phyloP scores from a whole-genome alignment of 148 eudicot species.

The Chenopodium berlandieri region DNA sequence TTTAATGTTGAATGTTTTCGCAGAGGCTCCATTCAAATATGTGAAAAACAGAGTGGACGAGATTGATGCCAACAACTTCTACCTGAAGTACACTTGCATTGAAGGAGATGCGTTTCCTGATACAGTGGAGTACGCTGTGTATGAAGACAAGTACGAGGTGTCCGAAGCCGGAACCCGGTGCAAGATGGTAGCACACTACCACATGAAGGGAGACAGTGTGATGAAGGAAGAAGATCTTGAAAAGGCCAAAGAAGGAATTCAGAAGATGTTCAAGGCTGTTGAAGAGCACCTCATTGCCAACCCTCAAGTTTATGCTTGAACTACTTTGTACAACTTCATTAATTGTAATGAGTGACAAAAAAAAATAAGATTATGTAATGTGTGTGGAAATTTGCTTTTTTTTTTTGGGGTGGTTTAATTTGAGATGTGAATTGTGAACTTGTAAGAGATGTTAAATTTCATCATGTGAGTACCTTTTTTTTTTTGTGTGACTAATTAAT shows the following conservation, averaged over 20 bases:
- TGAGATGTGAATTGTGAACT: background rate
- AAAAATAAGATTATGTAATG: background rate
- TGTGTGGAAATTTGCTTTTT: background rate
- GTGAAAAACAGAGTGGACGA: conserved; percentile 26
- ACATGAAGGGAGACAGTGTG: conserved; percentile 18
- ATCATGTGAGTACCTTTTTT: no score
- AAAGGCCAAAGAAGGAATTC: conserved; percentile 8
- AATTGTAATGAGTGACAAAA: background rate
- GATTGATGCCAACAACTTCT: conserved; percentile 16
- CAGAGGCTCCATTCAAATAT: conserved; percentile 14
- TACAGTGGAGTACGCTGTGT: conserved; percentile 15
- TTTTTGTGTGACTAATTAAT: no score
- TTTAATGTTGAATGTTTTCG: background rate
- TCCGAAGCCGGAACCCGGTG: conserved; percentile 14
- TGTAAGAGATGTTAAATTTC: background rate
- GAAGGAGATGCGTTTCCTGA: conserved; percentile 33
- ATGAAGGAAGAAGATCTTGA: conserved; percentile 19
- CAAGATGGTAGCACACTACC: conserved; percentile 20
- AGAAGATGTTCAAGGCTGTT: conserved; percentile 25
- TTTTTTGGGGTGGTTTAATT: no score
- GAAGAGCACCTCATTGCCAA: conserved; percentile 35
- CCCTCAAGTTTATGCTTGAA: conserved; percentile 29
- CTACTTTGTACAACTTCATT: background rate
- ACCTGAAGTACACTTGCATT: conserved; percentile 26
- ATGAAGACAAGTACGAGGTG: conserved; percentile 21